A percentile compares a stretch with the other conserved stretches of the same genome.
These are phyloP conservation scores for Sporothrix phasma DNA, from an alignment of 2,329 filamentous ascomycete species.

Conservation along the genomic window DNA sequence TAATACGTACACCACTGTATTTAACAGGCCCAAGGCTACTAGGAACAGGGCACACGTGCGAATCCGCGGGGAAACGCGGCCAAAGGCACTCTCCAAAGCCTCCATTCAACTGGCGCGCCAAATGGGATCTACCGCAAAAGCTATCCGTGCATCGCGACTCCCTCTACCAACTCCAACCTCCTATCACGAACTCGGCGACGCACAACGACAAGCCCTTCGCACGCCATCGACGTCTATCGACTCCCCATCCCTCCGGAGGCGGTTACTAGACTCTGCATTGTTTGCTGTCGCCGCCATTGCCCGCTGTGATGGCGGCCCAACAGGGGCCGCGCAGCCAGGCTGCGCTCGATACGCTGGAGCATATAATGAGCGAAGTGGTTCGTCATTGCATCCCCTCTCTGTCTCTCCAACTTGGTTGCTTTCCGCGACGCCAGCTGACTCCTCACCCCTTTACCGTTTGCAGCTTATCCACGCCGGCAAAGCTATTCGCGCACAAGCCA, in stretches of 20 bases:
- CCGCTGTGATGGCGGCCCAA: conserved; percentile 8
- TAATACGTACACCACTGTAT: not conserved
- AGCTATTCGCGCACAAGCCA: conserved; percentile 40
- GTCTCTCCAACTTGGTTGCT: not conserved
- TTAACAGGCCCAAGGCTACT: not conserved
- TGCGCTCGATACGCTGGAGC: conserved; percentile 40
- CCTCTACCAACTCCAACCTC: not conserved
- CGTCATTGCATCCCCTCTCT: conserved; percentile 22
- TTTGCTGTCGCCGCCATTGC: not conserved
- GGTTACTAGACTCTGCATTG: not conserved
- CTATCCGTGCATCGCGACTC: not conserved
- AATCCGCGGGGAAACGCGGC: not conserved
- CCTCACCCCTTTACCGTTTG: not conserved
- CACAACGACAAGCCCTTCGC: not conserved
- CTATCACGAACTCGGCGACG: not conserved
- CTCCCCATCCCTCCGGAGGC: not conserved
- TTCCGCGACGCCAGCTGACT: not conserved
- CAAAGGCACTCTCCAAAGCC: not conserved
- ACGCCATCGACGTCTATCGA: not conserved
- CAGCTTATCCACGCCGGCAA: conserved; percentile 52
- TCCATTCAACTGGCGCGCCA: not conserved
- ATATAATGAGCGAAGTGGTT: conserved; percentile 46
- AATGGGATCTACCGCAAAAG: not conserved
- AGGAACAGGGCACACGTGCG: conserved; percentile 1
- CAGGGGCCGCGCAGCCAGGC: conserved; percentile 19